These are phyloP conservation scores for Kalaharituber pfeilii DNA, from an alignment of 2,329 filamentous ascomycete genomes.

Conservation along the genomic window DNA sequence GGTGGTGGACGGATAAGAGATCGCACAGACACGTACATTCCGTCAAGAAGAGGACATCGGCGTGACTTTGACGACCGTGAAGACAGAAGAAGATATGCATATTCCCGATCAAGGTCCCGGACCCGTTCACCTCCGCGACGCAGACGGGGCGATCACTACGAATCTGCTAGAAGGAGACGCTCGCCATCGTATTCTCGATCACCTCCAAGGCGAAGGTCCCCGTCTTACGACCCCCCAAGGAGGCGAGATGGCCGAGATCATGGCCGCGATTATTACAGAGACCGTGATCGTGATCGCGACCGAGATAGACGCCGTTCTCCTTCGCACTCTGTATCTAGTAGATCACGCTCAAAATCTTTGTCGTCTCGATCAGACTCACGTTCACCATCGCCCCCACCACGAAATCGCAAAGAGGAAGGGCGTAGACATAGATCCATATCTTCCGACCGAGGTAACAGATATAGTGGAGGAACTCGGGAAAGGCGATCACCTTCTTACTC, in stretches of 20 bases:
- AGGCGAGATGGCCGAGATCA: neutral
- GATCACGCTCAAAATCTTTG: slow-evolving; percentile 23
- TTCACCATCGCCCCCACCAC: slow-evolving; percentile 10
- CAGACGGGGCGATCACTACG: slow-evolving; percentile 22
- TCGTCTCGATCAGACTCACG: slow-evolving; percentile 6
- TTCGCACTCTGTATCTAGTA: slow-evolving; percentile 16
- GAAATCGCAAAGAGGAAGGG: slow-evolving; percentile 22
- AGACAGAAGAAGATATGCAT: slow-evolving; percentile 27
- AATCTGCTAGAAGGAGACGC: slow-evolving; percentile 16
- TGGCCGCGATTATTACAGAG: slow-evolving; percentile 4
- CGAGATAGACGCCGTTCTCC: slow-evolving; percentile 6
- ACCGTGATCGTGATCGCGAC: too few species aligned
- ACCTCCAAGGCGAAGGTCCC: slow-evolving; percentile 17
- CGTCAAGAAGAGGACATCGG: slow-evolving; percentile 23
- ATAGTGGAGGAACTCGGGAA: slow-evolving; percentile 14
- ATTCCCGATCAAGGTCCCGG: slow-evolving; percentile 25
- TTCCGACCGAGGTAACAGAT: slow-evolving; percentile 18
- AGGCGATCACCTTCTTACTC: slow-evolving; percentile 23
- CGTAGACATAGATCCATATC: slow-evolving; percentile 18
- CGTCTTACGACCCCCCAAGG: slow-evolving; percentile 8
- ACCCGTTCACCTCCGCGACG: slow-evolving; percentile 21
- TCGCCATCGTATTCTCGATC: slow-evolving; percentile 23
- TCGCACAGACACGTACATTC: slow-evolving; percentile 24
- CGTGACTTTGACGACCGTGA: slow-evolving; percentile 24
- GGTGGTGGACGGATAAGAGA: slow-evolving; percentile 29